Base-by-base conservation (phyloP, 495 filamentous ascomycete species). In the Clavariopsis aquatica region DNA sequence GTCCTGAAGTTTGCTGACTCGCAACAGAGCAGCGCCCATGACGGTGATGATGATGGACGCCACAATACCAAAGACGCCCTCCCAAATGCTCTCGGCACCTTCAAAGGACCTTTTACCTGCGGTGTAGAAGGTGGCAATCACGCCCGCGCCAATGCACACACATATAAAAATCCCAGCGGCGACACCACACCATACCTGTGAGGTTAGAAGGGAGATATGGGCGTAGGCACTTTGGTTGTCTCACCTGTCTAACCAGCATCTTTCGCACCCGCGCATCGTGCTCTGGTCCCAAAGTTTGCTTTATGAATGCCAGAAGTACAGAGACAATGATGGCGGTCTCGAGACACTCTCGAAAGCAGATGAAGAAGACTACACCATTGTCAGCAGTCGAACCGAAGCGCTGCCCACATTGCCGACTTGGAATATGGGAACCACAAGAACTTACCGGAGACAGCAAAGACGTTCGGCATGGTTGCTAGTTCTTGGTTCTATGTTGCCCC, bases 261-360 rank as follows among this genome's bases (percentile, higher is more conserved):
- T 88, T 92, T 74, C 90, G 86, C 2, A 82, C 79, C 0, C 53
- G 63, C 0, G 65, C 69, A 75, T 90, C 85, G 27, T 78, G 70
- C 28, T 85, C 78, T 15, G 83, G 81, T 10, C 85, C 85, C 31
- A 94, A 80, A 0, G 88, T 86, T 69, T 92, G 89, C 70, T 91
- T 93, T 49, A 94, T 77, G 70, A 91, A 94, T 26, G 90, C 85
- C 51, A 96, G 79, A 2, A 96, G 79, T 20, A 94, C 86, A 1
- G 91, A 93, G 38, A 94, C 86, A 62, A 96, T 88, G 70, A 94
- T 88, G 61, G 81, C 85, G 0, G 86, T 88, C 74, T 96, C 91
- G 23, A 96, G 77, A 34, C 86, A 86, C 79, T 96, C 91, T 71
- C 91, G 88, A 70, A 94, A 93, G 69, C 85, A 84, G 72, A 96